Evolutionary conservation across 2,329 filamentous ascomycete species (phyloP), one percentile per base, ranked within the genome.

Genomic region (Dactylella cylindrospora): DNA sequence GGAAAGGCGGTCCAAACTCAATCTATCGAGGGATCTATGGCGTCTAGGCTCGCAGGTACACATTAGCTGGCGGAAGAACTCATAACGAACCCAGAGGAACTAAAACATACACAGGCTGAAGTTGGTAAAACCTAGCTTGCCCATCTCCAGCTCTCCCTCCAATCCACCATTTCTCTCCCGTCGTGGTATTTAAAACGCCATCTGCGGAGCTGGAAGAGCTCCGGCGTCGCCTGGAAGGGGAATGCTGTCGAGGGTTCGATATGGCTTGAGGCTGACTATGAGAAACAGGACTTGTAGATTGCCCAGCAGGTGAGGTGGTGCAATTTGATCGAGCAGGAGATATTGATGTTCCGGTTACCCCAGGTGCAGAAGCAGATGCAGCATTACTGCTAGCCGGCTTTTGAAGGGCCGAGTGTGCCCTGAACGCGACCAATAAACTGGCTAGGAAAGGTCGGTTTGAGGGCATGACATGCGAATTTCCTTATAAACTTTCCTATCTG

Each of bases 381-480:
- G 46, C 23, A 5, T 17, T 8, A 8, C 25, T 17, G 5, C 33
- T 25, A n/a, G 74, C 73, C 19, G 80, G 74, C 69, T 84, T 84
- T 66, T 81, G 75, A 20, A 79, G 77, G 52, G 78, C 76, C 33
- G 81, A 82, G 69, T 84, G 82, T 44, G 83, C 81, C 45, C 83
- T 78, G 70, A 86, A 86, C 65, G 82, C 81, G 40, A 83, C 79
- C 64, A 85, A 78, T 74, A 85, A 84, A 74, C 82, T 82, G 67
- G 81, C 78, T 68, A 86, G 77, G 74, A 85, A 85, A 40, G 78
- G 82, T 55, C 82, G 74, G 74, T 85, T 84, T 66, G 80, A 83
- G 1, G 81, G 79, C 82, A 84, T 84, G 67, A 36, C 44, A 50
- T 59, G 35, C 29, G 59, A 75, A 53, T 41, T 52, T 32, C 15